Evolutionary conservation across 2,329 filamentous ascomycete genomes (phyloP), one percentile per base, ranked within the genome.

Genomic region (Ophiostoma perfectum): DNA sequence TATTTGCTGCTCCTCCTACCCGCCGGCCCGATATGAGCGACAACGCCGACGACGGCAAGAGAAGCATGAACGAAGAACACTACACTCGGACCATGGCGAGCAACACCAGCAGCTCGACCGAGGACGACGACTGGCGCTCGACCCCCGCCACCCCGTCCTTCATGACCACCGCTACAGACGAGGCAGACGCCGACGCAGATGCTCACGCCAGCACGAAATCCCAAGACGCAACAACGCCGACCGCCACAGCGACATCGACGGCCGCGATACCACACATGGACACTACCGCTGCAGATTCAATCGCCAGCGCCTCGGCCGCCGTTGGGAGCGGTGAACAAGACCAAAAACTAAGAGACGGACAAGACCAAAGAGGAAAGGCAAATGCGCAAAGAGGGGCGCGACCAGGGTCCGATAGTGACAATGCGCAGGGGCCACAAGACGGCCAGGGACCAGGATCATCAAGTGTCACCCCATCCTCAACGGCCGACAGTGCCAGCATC

Each of bases 41-140:
- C 27, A 2, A 27, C 27, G 27, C 27, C 27, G 27, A 1, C 27
- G 27, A 1, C 27, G 27, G 2, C 27, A 27, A 27, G 27, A 27
- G 27, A 27, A 27, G 27, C 27, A 27, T 27, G 6, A 38, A 38
- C 45, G 44, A 66, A 12, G 36, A 41, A 11, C 47, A 66, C n/a
- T 66, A 52, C 47, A 8, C 39, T 2, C 39, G 49, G 45, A 14
- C 38, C 49, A 47, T 62, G 44, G 4, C 44, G 66, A 67, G 60
- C 18, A n/a, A 41, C 8, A 38, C 39, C 47, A 66, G 66, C 68
- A 69, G 49, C 63, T 52, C 49, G 12, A 62, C 68, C n/a, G 68
- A 65, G 60, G 60, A 69, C 45, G 42, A 69, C 16, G 16, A 65
- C 65, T 67, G 68, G 66, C 68, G 67, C 62, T 65, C 68, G 36